Percentiles rank a stretch among this genome's conserved stretches.
Conservation (phyloP, 2,329 filamentous ascomycete genomes). For the Apiospora hydei region DNA sequence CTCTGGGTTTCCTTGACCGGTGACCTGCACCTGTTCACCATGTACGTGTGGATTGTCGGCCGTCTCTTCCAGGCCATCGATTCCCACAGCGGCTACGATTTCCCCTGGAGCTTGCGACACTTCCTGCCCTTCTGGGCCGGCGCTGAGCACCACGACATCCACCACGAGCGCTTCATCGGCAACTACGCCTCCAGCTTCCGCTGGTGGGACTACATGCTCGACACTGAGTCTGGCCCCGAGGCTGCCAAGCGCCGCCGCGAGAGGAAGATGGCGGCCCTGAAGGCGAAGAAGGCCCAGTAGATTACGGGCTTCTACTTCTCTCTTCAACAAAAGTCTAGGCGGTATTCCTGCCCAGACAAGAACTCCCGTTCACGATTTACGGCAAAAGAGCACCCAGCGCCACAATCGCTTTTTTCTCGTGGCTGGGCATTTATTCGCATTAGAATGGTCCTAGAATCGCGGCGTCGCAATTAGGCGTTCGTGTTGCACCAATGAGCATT, state of each 20-base stretch:
- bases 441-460: conserved; percentile 8
- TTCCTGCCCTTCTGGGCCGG: conserved; percentile 98
- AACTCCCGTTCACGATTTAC: conserved; percentile 2
- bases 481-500: conserved; percentile 6
- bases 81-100: conserved; percentile 96
- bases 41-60: conserved; percentile 95
- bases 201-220: conserved; percentile 96
- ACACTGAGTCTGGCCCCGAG: conserved; percentile 92
- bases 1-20: conserved; percentile 83
- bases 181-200: conserved; percentile 98
- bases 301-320: not conserved
- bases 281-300: conserved; percentile 74
- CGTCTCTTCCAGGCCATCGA: conserved; percentile 98
- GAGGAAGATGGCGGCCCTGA: conserved; percentile 72
- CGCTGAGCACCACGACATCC: conserved; percentile 93
- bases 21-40: conserved; percentile 93
- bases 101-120: conserved; percentile 95
- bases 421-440: not conserved
- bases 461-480: not conserved
- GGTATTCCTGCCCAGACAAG: not conserved
- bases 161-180: conserved; percentile 98
- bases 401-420: not conserved
- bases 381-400: conserved; percentile 3
- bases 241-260: conserved; percentile 85
- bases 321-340: not conserved